A percentile compares a stretch with the other conserved stretches of the same genome.
Evolutionary conservation across 805 yeast genomes (phyloP).

Genomic region (Metschnikowia colocasiae): DNA sequence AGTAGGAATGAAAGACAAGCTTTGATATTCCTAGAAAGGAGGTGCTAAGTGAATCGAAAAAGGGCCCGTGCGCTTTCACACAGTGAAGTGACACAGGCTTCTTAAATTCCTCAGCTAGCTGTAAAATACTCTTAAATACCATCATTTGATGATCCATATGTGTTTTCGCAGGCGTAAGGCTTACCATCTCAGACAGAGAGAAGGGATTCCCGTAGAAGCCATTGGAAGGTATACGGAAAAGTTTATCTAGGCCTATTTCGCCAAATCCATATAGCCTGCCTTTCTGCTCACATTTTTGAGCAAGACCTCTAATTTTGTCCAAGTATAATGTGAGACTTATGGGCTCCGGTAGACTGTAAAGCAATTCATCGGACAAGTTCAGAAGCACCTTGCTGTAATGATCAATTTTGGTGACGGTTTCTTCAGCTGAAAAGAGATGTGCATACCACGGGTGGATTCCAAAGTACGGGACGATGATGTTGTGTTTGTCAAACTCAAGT

Average conservation of each 20-base stretch:
- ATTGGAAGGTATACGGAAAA: conserved; percentile 60
- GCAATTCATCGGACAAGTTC: conserved; percentile 38
- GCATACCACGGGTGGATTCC: conserved; percentile 94
- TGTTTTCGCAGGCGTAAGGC: conserved; percentile 48
- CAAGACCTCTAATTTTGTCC: conserved; percentile 23
- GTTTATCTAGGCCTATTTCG: conserved; percentile 86
- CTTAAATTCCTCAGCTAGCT: conserved; percentile 46
- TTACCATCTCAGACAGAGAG: conserved; percentile 3
- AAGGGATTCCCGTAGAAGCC: conserved; percentile 48
- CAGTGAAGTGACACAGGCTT: conserved; percentile 76
- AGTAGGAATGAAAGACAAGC: conserved; percentile 77
- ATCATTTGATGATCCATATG: conserved; percentile 60
- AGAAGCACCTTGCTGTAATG: conserved; percentile 59
- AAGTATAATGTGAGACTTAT: conserved; percentile 37
- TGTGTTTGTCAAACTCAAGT: conserved; percentile 11
- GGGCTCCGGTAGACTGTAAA: conserved; percentile 61
- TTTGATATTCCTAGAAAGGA: conserved; percentile 26
- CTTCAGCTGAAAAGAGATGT: conserved; percentile 50
- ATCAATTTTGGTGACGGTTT: conserved; percentile 28
- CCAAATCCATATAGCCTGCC: conserved; percentile 52
- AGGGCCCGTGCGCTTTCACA: conserved; percentile 70
- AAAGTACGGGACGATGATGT: conserved; percentile 42
- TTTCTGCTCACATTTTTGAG: conserved; percentile 14
- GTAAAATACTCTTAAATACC: conserved; percentile 49
- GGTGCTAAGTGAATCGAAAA: conserved; percentile 38